phyloP scores from a whole-genome alignment of 176 grass and related monocot genomes.

The Juncus inflexus region DNA sequence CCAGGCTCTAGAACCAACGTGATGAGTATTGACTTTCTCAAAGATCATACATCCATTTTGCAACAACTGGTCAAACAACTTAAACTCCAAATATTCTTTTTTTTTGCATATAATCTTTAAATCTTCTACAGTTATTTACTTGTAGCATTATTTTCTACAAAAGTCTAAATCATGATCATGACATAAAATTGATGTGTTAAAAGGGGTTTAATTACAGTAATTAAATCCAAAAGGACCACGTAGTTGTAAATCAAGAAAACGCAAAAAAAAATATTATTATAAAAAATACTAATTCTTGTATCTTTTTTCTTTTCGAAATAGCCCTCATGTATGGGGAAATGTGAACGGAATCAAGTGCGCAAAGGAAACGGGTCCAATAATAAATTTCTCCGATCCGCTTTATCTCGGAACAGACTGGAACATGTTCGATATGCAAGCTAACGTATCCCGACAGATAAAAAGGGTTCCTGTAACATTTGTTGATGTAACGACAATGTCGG shows the following conservation, averaged over 20 bases:
- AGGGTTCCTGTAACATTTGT: constrained; percentile 62
- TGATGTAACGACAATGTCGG: constrained; percentile 77
- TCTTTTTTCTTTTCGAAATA: constrained; percentile 23
- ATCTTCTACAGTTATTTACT: too few species aligned
- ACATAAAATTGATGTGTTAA: constrained; percentile 2
- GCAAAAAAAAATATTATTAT: neutral
- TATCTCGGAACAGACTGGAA: constrained; percentile 72
- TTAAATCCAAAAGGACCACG: neutral
- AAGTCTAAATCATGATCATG: constrained; percentile 6
- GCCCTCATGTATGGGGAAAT: constrained; percentile 70
- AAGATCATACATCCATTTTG: too few species aligned
- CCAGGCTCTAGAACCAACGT: constrained; percentile 1
- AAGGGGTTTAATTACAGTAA: neutral
- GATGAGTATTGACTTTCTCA: constrained; percentile 6
- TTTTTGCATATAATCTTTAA: too few species aligned
- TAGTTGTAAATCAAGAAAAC: neutral
- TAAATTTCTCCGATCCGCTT: constrained; percentile 38
- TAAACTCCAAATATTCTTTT: too few species aligned
- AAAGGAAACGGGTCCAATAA: constrained; percentile 69
- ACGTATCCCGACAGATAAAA: constrained; percentile 26
- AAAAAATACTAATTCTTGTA: neutral
- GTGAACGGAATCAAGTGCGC: constrained; percentile 60
- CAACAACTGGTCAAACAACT: too few species aligned
- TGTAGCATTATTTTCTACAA: neutral
- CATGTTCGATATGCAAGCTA: constrained; percentile 55